Percentiles rank a stretch among this genome's conserved stretches.
These are phyloP conservation scores for Schizosaccharomyces octosporus DNA, from an alignment of 805 yeast species.

Conservation along the genomic window DNA sequence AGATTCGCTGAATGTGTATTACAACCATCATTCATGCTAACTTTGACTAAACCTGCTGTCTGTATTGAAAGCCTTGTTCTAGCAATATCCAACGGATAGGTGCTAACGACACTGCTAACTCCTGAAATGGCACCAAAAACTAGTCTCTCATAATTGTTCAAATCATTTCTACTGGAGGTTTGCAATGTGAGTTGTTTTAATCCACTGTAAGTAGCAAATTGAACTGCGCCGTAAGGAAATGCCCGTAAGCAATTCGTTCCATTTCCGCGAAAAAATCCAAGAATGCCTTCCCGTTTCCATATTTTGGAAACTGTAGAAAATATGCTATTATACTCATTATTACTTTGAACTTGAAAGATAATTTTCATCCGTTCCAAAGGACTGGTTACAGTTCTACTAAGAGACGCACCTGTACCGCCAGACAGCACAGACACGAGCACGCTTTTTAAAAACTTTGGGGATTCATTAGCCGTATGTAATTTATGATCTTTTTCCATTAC, in stretches of 20 bases:
- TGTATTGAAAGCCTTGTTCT: conserved; percentile 75
- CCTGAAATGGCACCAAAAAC: conserved; percentile 68
- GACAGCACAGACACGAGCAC: conserved; percentile 57
- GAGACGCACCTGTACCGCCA: conserved; percentile 91
- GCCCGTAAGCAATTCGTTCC: conserved; percentile 73
- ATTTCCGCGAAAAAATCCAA: conserved; percentile 76
- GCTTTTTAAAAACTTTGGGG: neutral
- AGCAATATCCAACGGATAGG: conserved; percentile 80
- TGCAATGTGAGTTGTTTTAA: conserved; percentile 15
- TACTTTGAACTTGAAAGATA: conserved; percentile 54
- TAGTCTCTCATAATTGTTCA: conserved; percentile 35
- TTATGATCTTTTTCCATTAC: too few species aligned
- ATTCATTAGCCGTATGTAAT: too few species aligned
- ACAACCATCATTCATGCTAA: conserved; percentile 4
- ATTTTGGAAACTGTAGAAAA: conserved; percentile 49
- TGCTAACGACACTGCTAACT: conserved; percentile 46
- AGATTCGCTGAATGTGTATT: neutral
- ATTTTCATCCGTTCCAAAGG: conserved; percentile 91
- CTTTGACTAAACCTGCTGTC: conserved; percentile 40
- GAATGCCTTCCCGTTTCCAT: conserved; percentile 77
- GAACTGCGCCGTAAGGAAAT: conserved; percentile 85
- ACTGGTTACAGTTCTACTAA: conserved; percentile 76
- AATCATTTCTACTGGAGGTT: conserved; percentile 12
- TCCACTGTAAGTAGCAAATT: conserved; percentile 58
- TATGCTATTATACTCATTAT: conserved; percentile 37